These are phyloP conservation scores for Mycena rebaudengoi DNA, from an alignment of 768 basidiomycete genomes.

Conservation along the genomic window DNA sequence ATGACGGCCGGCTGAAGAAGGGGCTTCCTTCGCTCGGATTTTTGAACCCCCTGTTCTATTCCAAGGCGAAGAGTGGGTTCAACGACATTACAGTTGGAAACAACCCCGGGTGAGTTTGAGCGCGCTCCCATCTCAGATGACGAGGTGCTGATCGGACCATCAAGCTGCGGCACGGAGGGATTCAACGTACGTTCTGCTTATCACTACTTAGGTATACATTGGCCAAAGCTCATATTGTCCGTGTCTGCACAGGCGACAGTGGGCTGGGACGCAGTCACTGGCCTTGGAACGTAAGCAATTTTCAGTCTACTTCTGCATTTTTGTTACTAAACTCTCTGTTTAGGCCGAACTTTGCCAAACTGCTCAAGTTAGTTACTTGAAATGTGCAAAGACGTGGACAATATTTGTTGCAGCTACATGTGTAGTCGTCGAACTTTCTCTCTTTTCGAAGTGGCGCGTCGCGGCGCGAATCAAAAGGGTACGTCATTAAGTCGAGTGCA, in stretches of 20 bases:
- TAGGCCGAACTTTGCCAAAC: conserved; percentile 56
- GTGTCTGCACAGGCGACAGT: conserved; percentile 48
- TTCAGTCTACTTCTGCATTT: neutral
- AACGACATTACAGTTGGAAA: conserved; percentile 67
- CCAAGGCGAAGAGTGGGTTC: conserved; percentile 46
- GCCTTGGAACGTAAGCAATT: conserved; percentile 50
- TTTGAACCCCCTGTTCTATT: conserved; percentile 70
- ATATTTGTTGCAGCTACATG: no score
- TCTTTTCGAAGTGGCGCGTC: no score
- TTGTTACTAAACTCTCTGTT: neutral
- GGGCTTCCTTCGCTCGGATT: conserved; percentile 62
- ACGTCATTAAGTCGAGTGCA: no score
- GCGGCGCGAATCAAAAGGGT: no score
- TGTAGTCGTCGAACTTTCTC: no score
- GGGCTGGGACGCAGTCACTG: conserved; percentile 73
- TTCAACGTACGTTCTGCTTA: conserved; percentile 57
- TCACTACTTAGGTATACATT: neutral
- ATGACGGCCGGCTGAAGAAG: conserved; percentile 60
- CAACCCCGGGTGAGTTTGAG: conserved; percentile 44
- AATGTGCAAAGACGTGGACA: no score
- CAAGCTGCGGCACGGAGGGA: conserved; percentile 62
- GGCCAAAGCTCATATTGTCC: neutral
- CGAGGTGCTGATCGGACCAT: neutral
- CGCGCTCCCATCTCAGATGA: neutral
- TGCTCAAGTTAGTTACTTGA: conserved; percentile 46